Evolutionary conservation across 1,284 basidiomycete species (phyloP), one percentile per base, ranked within the genome.

Genomic region (Tilletia horrida): DNA sequence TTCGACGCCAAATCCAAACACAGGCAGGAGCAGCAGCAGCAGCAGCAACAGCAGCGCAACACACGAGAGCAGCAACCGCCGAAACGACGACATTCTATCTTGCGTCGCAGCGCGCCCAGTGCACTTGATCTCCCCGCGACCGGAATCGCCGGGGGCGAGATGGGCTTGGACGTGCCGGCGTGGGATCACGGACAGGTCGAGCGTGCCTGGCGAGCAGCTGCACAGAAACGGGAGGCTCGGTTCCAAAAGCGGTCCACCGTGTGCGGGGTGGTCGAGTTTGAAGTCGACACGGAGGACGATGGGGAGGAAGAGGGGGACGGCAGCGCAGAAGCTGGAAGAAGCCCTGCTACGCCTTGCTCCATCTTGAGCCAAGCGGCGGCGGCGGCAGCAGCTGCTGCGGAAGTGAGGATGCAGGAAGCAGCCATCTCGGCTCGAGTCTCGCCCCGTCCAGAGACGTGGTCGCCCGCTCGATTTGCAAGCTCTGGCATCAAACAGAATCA

Each of bases 371-470:
- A 52, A 27, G 21, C 23, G 18, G 50, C 50, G 21, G 50, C 21
- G 50, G 50, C 50, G 27, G 21, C 23, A 13, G 50, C 50, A 7
- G 50, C 21, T 16, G 50, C 50, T 13, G 21, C 6, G n/a, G 27
- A 21, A 25, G 11, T 14, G 18, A 3, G 21, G 23, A 14, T 52
- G 23, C 50, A 25, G 4, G 50, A 52, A 14, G 50, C 50, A 13
- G 21, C 50, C 50, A 25, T 27, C 50, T 52, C 50, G 50, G 50
- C 50, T 52, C 50, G 50, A 4, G 27, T 27, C 21, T 14, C 50
- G 13, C 50, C 50, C 50, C 50, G 50, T 21, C 50, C 50, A 13
- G 50, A 52, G 14, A 25, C 50, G 14, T 52, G 50, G 50, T 52
- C 50, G 0, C 50, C 50, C 11, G 50, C 50, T 27, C 50, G 50